Percentiles rank a stretch among this genome's conserved stretches.
Conservation (phyloP, 2,329 filamentous ascomycete species). For the Aureobasidium sp. region DNA sequence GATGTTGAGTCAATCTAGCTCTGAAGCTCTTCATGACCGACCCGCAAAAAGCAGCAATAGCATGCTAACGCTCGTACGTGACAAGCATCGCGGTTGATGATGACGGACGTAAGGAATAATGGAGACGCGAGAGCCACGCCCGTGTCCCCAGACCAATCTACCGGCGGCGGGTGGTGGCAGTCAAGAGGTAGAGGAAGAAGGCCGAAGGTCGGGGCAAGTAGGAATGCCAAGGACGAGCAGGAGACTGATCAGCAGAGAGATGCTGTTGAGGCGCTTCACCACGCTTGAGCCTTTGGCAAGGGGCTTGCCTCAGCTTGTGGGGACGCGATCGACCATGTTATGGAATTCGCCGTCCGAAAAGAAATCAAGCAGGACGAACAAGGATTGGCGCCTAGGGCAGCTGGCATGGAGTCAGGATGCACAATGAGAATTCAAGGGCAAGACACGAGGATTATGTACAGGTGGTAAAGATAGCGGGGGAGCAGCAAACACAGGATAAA, state of each 20-base stretch:
- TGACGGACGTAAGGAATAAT: conserved; percentile 5
- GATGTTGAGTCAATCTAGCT: conserved; percentile 4
- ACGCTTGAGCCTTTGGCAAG: conserved; percentile 2
- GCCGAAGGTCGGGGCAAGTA: conserved; percentile 10
- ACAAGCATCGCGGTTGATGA: neutral
- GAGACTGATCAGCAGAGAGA: conserved; percentile 7
- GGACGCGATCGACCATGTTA: conserved; percentile 6
- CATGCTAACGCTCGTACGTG: neutral
- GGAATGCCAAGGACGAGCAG: conserved; percentile 12
- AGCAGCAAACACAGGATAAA: neutral
- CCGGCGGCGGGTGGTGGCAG: neutral
- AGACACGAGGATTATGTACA: neutral
- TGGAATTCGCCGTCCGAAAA: conserved; percentile 1
- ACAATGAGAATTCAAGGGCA: neutral
- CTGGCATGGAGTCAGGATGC: neutral
- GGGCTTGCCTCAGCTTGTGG: conserved; percentile 2
- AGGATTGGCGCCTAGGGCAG: neutral
- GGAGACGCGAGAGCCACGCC: conserved; percentile 1
- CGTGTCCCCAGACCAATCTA: conserved; percentile 1
- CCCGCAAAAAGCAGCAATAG: conserved; percentile 6
- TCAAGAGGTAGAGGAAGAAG: neutral
- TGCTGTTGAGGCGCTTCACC: conserved; percentile 12
- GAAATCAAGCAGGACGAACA: neutral
- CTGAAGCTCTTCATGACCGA: neutral
- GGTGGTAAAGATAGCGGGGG: neutral